Conservation (phyloP, 352 stramenopile genomes). For the Pythium phragmiticola region DNA sequence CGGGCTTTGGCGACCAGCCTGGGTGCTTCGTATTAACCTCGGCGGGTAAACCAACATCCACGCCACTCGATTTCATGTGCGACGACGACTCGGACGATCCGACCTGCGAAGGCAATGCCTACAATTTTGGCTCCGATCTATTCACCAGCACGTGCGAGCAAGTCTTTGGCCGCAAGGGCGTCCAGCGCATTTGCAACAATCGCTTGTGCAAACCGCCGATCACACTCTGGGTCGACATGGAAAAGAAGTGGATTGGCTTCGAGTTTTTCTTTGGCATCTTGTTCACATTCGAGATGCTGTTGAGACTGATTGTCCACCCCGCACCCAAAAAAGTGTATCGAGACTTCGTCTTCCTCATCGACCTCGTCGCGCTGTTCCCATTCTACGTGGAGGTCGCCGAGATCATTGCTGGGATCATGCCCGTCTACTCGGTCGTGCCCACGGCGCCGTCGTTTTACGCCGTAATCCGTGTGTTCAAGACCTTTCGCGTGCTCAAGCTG, state of each 20-base stretch:
- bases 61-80: slow-evolving; percentile 49
- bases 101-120: slow-evolving; percentile 43
- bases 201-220: slow-evolving; percentile 40
- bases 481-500: slow-evolving; percentile 78
- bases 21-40: slow-evolving; percentile 54
- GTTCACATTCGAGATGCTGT: slow-evolving; percentile 57
- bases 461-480: slow-evolving; percentile 66
- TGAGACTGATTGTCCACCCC: slow-evolving; percentile 51
- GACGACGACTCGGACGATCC: slow-evolving; percentile 2
- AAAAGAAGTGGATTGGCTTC: slow-evolving; percentile 71
- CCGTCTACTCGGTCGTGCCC: slow-evolving; percentile 62
- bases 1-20: slow-evolving; percentile 27
- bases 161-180: slow-evolving; percentile 33
- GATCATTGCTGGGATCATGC: slow-evolving; percentile 47
- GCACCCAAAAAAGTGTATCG: slow-evolving; percentile 47
- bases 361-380: slow-evolving; percentile 33
- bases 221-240: slow-evolving; percentile 54
- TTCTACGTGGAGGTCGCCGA: slow-evolving; percentile 35
- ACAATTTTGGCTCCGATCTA: slow-evolving; percentile 57
- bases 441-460: slow-evolving; percentile 65
- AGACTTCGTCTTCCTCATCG: slow-evolving; percentile 58
- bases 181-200: slow-evolving; percentile 31
- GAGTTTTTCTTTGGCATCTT: slow-evolving; percentile 63
- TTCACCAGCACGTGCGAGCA: slow-evolving; percentile 32
- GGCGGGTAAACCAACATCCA: slow-evolving; percentile 25